Evolutionary conservation across 805 yeast species (phyloP).

Genomic region (Candida peoriensis): DNA sequence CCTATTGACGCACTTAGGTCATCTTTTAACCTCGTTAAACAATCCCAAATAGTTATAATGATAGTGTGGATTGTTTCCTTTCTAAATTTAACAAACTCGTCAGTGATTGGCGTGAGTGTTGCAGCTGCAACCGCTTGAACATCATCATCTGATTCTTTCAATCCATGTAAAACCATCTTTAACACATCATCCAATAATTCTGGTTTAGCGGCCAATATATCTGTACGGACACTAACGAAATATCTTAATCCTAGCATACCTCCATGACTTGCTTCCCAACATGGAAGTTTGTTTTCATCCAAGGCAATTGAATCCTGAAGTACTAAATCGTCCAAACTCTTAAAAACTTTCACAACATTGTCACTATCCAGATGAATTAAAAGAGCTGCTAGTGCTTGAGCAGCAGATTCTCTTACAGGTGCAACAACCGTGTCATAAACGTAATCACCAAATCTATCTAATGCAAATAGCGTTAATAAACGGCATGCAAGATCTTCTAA

Average conservation of each 20-base stretch:
- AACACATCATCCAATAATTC: constrained; percentile 64
- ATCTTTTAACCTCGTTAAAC: constrained; percentile 77
- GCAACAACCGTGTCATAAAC: constrained; percentile 97
- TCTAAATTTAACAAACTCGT: constrained; percentile 71
- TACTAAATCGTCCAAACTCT: constrained; percentile 61
- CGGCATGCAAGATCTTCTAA: constrained; percentile 87
- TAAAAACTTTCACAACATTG: constrained; percentile 56
- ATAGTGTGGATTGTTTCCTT: constrained; percentile 40
- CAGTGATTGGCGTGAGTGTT: constrained; percentile 83
- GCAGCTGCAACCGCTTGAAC: constrained; percentile 97
- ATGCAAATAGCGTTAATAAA: constrained; percentile 77
- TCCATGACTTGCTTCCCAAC: constrained; percentile 99
- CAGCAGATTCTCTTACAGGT: constrained; percentile 95
- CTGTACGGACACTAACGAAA: constrained; percentile 84
- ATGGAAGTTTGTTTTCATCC: constrained; percentile 35
- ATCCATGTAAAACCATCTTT: constrained; percentile 80
- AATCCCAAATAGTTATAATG: constrained; percentile 81
- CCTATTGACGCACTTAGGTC: constrained; percentile 95
- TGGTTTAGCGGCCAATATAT: constrained; percentile 57
- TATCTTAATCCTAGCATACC: constrained; percentile 92
- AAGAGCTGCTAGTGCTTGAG: constrained; percentile 89
- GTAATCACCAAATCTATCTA: constrained; percentile 95
- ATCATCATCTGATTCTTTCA: constrained; percentile 80
- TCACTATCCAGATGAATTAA: constrained; percentile 61
- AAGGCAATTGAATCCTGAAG: constrained; percentile 44